Base-by-base conservation (phyloP, 768 basidiomycete genomes). In the button mushroom (Agaricus bisporus) region DNA sequence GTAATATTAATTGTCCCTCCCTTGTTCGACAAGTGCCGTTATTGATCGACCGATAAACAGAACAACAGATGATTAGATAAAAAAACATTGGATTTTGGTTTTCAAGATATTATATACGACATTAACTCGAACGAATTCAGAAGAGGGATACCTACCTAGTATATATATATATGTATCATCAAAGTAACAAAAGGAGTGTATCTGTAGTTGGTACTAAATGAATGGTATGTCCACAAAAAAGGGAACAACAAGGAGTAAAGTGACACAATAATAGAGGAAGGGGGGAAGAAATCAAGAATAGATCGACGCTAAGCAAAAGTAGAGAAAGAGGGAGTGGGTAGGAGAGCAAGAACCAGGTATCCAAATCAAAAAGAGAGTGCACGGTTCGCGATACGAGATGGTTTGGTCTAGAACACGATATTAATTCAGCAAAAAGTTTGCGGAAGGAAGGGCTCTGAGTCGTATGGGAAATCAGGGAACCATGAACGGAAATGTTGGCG, bases 381-480 rank as follows among this genome's bases (percentile, higher is more conserved):
- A 29, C 35, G 18, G 12, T 43, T 18, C 28, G 28, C 18, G 5
- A 45, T 22, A 29, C 12, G 14, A n/a, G 9, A n/a, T 11, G 14
- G 29, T 15, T n/a, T 46, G 22, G 32, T 46, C 12, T 28, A 10
- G 17, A 6, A 8, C 12, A 36, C 5, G 20, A 35, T 29, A 18
- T 17, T 45, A 10, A 15, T 25, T 54, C 53, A 54, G 36, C 46
- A 54, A n/a, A 48, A 14, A n/a, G 32, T 47, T 26, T 42, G 53
- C 11, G 53, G 53, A 20, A 54, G 39, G 53, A 54, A 54, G 2
- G 47, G 26, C 4, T 54, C 46, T 2, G 46, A 26, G 29, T 48
- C 53, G 15, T 54, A 46, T 11, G 45, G 53, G 20, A 54, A 54
- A 18, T 54, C 46, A 12, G 53, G 53, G 46, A 54, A 54, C 53